Percentiles rank a stretch among this genome's conserved stretches.
Conservation (phyloP, 2,329 filamentous ascomycete species). For the Cladosporium austrohemisphaericum region DNA sequence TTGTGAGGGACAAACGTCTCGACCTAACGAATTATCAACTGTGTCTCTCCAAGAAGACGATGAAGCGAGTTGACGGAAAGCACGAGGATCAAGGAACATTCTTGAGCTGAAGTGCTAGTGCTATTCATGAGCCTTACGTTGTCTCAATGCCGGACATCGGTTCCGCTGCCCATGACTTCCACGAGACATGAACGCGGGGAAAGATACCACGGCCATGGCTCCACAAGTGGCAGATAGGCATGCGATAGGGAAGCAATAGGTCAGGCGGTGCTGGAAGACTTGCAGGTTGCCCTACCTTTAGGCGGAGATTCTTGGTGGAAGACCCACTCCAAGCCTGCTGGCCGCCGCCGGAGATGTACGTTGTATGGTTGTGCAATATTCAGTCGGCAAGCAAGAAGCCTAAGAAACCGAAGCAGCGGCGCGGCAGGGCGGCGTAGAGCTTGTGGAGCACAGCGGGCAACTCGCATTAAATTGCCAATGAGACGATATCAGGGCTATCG, state of each 20-base stretch:
- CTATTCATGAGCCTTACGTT: too few relatives aligned
- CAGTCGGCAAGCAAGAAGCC: too few relatives aligned
- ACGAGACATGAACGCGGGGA: slow-evolving; percentile 3
- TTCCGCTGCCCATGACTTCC: background rate
- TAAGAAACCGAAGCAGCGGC: background rate
- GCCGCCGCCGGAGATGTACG: background rate
- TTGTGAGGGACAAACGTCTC: background rate
- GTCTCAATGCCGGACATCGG: background rate
- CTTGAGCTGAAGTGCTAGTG: too few relatives aligned
- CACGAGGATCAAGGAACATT: background rate
- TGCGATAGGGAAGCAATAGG: slow-evolving; percentile 4
- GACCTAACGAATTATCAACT: background rate
- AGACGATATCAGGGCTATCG: too few relatives aligned
- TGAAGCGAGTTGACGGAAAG: background rate
- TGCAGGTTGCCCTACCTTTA: slow-evolving; percentile 6
- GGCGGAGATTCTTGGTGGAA: background rate
- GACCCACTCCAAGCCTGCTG: slow-evolving; percentile 1
- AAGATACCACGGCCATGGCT: slow-evolving; percentile 4
- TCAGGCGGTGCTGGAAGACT: background rate
- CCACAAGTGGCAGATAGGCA: slow-evolving; percentile 10
- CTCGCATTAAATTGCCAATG: too few relatives aligned
- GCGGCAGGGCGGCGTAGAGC: too few relatives aligned
- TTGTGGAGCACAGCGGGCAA: too few relatives aligned
- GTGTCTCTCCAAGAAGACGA: too few relatives aligned
- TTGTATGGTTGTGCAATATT: too few relatives aligned